These are phyloP conservation scores for Geranomyces michiganensis DNA, from an alignment of 192 early-diverging fungal genomes.

Conservation along the genomic window DNA sequence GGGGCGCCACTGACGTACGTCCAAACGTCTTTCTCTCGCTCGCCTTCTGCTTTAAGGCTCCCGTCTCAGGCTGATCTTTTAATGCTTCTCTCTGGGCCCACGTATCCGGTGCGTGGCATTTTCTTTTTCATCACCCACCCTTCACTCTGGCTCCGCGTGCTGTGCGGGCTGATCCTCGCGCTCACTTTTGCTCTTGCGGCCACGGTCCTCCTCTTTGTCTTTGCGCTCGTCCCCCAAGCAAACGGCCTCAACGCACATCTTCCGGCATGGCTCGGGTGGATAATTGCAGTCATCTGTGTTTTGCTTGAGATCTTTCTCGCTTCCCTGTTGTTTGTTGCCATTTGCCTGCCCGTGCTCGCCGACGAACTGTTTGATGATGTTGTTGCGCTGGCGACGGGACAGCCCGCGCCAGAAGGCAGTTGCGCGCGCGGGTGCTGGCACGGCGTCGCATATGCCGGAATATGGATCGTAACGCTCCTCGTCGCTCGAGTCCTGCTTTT, in stretches of 20 bases:
- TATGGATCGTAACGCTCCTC: constrained; percentile 14
- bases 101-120: constrained; percentile 39
- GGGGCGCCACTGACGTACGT: no score
- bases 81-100: not conserved
- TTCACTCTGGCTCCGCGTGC: constrained; percentile 43
- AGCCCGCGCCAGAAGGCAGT: constrained; percentile 2
- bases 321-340: constrained; percentile 58
- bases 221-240: constrained; percentile 61
- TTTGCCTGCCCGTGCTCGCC: constrained; percentile 59
- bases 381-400: constrained; percentile 12
- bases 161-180: constrained; percentile 59
- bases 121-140: constrained; percentile 39
- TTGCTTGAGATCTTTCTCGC: constrained; percentile 58
- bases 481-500: constrained; percentile 52
- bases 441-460: constrained; percentile 8
- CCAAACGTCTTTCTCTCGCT: no score
- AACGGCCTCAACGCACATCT: constrained; percentile 56
- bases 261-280: constrained; percentile 66
- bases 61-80: not conserved
- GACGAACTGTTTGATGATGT: constrained; percentile 61
- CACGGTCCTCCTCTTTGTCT: constrained; percentile 57
- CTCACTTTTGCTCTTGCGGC: constrained; percentile 49
- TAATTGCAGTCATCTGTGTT: constrained; percentile 60
- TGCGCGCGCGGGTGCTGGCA: constrained; percentile 23
- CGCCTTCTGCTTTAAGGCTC: no score